A percentile compares a stretch with the other conserved stretches of the same genome.
phyloP scores from a whole-genome alignment of 208 protist genomes.

The Leishmania braziliensis region DNA sequence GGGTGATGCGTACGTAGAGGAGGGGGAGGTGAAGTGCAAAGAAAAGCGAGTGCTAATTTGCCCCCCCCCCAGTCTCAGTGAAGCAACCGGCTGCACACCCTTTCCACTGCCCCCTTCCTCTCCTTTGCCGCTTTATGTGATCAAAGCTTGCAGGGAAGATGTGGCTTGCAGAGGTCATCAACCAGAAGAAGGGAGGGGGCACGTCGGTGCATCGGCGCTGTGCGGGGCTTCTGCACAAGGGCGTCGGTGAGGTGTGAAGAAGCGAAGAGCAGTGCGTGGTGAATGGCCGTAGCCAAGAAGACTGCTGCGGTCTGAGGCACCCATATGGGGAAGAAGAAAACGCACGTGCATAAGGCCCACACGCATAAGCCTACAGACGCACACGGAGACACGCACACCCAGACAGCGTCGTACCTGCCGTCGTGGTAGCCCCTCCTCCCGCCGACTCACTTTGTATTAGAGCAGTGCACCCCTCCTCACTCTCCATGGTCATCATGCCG shows the following conservation, averaged over 20 bases:
- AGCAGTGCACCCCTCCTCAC: not conserved
- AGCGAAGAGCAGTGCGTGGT: not conserved
- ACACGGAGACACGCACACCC: not conserved
- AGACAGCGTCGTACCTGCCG: not conserved
- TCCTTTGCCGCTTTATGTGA: not conserved
- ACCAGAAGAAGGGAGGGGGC: not conserved
- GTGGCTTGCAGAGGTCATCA: not conserved
- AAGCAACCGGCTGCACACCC: not conserved
- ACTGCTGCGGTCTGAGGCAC: not conserved
- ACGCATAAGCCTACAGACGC: not conserved
- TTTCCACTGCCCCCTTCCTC: not conserved
- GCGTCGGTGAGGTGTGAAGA: not conserved
- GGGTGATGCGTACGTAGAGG: not conserved
- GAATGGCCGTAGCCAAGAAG: not conserved
- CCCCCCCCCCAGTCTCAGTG: not conserved
- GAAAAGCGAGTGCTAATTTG: not conserved
- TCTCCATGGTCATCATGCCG: not conserved
- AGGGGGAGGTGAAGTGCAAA: not conserved
- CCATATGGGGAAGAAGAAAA: not conserved
- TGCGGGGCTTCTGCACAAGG: not conserved
- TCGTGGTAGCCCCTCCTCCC: not conserved
- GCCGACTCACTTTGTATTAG: not conserved
- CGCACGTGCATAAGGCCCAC: not conserved
- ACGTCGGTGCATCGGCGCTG: too few relatives aligned
- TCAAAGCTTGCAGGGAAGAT: not conserved